Conservation (phyloP, 306 rosid species). For the cucumber (Cucumis sativus) region DNA sequence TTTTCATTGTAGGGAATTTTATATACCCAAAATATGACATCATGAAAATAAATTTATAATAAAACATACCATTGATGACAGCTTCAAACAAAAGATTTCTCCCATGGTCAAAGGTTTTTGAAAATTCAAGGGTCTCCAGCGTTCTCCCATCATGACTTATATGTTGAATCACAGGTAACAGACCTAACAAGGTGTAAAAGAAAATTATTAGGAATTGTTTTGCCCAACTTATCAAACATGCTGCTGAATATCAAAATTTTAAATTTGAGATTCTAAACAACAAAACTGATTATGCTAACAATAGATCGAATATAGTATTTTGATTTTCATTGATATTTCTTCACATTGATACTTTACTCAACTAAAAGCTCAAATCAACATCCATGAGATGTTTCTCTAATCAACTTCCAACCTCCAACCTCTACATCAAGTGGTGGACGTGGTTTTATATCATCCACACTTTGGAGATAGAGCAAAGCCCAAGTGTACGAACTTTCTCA, state of each 20-base stretch:
- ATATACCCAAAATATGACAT: neutral
- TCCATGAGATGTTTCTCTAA: neutral
- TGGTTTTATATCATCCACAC: neutral
- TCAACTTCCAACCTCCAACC: neutral
- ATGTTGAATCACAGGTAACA: conserved; percentile 64
- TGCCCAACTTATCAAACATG: neutral
- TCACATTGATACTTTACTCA: neutral
- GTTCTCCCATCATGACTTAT: conserved; percentile 47
- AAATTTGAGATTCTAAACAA: neutral
- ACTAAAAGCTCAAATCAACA: neutral
- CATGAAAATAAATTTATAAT: conserved; percentile 10
- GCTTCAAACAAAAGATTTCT: conserved; percentile 47
- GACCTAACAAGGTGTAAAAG: conserved; percentile 26
- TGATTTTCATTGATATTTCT: neutral
- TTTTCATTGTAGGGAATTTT: neutral
- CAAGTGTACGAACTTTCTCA: neutral
- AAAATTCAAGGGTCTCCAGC: conserved; percentile 45
- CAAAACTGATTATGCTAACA: neutral
- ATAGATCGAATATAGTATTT: neutral
- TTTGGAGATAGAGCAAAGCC: neutral
- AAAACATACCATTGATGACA: conserved; percentile 46
- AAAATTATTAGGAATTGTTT: neutral
- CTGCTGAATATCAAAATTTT: neutral
- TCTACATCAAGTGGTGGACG: neutral
- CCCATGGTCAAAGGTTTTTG: conserved; percentile 24